These are phyloP conservation scores for Fusarium sp. DNA, from an alignment of 2,329 filamentous ascomycete genomes.

Conservation along the genomic window DNA sequence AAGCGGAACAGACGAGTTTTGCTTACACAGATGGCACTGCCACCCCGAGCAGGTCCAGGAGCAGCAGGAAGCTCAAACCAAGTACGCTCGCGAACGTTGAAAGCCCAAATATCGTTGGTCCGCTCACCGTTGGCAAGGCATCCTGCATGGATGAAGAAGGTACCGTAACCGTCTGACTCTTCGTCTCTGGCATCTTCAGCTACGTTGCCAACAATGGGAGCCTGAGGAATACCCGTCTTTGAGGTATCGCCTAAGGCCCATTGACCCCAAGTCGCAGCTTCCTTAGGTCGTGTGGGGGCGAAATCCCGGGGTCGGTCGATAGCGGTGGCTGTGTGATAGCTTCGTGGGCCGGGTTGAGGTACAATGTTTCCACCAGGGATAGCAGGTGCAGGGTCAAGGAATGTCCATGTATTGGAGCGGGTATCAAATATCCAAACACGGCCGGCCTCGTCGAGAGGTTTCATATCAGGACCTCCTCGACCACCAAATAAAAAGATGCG, in stretches of 20 bases:
- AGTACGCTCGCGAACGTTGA: conserved; percentile 70
- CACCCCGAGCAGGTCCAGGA: conserved; percentile 74
- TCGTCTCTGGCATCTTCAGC: conserved; percentile 70
- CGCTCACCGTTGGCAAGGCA: conserved; percentile 73
- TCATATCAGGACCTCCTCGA: conserved; percentile 75
- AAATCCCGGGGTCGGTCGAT: conserved; percentile 69
- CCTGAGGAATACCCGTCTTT: conserved; percentile 68
- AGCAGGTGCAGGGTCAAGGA: conserved; percentile 67
- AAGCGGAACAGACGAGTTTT: conserved; percentile 78
- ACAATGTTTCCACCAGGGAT: conserved; percentile 56
- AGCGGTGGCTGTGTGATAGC: conserved; percentile 74
- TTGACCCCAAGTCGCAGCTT: conserved; percentile 63
- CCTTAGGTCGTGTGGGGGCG: conserved; percentile 49
- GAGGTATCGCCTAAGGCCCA: conserved; percentile 68
- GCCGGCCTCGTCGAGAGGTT: conserved; percentile 79
- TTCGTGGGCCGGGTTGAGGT: conserved; percentile 71
- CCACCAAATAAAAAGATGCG: conserved; percentile 87
- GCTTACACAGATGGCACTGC: conserved; percentile 73
- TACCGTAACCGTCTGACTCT: conserved; percentile 72
- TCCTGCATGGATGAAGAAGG: conserved; percentile 81
- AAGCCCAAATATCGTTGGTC: conserved; percentile 79
- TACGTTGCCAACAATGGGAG: conserved; percentile 67
- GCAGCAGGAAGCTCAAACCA: conserved; percentile 78
- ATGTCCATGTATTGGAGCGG: conserved; percentile 71
- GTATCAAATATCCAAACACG: conserved; percentile 82